phyloP scores from a whole-genome alignment of 352 stramenopile genomes.

The Phytophthora uliginosa region DNA sequence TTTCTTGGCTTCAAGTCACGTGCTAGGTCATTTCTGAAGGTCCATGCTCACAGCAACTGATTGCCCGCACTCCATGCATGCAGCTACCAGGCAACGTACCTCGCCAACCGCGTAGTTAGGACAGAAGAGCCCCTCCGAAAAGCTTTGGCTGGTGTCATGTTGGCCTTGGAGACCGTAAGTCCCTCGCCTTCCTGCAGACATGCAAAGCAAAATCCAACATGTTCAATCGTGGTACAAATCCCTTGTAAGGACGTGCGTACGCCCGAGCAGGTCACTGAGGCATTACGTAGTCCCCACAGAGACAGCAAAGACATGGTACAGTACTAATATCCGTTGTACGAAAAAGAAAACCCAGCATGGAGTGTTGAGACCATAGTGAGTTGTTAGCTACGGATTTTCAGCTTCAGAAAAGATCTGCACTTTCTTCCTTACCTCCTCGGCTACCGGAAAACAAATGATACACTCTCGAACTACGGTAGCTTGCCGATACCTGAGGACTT shows the following conservation, averaged over 20 bases:
- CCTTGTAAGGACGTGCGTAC: constrained; percentile 23
- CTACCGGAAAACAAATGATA: constrained; percentile 12
- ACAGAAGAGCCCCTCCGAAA: constrained; percentile 12
- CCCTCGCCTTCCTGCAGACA: neutral
- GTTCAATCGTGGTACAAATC: constrained; percentile 23
- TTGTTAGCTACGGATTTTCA: neutral
- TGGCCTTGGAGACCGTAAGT: constrained; percentile 1
- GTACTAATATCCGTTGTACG: constrained; percentile 1
- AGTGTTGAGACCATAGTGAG: constrained; percentile 5
- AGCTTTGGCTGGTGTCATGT: constrained; percentile 20
- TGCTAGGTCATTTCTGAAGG: constrained; percentile 6
- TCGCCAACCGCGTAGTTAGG: constrained; percentile 19
- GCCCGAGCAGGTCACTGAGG: neutral
- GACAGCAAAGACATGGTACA: neutral
- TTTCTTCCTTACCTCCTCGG: neutral
- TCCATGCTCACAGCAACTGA: neutral
- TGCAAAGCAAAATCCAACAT: constrained; percentile 22
- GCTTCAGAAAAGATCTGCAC: neutral
- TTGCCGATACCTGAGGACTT: constrained; percentile 1
- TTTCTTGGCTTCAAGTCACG: constrained; percentile 25
- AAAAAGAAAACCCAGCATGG: constrained; percentile 6
- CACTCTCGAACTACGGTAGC: neutral
- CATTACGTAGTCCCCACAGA: neutral
- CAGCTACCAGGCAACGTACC: neutral
- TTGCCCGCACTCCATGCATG: neutral